Base-by-base conservation (phyloP, 2,329 filamentous ascomycete species). In the Trichoderma arundinaceum region DNA sequence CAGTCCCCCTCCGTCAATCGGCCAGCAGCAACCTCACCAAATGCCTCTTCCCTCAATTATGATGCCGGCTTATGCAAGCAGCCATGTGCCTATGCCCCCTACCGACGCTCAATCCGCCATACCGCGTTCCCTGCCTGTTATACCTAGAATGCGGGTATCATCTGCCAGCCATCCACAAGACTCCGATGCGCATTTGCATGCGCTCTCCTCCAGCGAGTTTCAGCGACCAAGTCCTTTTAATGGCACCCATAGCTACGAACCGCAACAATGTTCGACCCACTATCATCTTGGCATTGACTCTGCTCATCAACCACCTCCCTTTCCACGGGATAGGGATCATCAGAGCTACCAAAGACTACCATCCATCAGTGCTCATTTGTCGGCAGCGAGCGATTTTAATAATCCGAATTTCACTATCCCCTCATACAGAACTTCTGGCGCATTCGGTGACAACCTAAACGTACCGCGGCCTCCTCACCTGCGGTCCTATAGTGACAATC, bases 301-400 rank as follows among this genome's bases (percentile, higher is more conserved):
- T 56, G 43, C 19, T 4, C 22, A 4, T 28, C 51, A 64, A 28
- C 10, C 51, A 49, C 12, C 41, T 7, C n/a, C 28, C 19, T 8
- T 51, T 13, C 65, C 52, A 28, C 28, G 53, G 33, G 28, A 49
- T 59, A 56, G 32, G 19, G 63, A 43, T 39, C 15, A 41, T 32
- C 57, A 65, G 4, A 38, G 62, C n/a, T 68, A 63, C 12, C 52
- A 66, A n/a, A 70, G 68, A 4, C 64, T 74, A n/a, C 72, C 72
- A 3, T 71, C 72, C 1, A 72, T 74, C 61, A 65, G 67, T 28
- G 49, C 68, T 9, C 72, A 72, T n/a, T 67, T 73, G 32, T 54
- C 69, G 13, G 43, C 35, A 33, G 60, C 57, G 1, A 46, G 22
- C 28, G 39, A 49, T 10, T 59, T 67, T 48, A 43, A 62, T 10